A percentile compares a stretch with the other conserved stretches of the same genome.
Conservation (phyloP, 331 rosid species). For the Pyracantha coccinea region DNA sequence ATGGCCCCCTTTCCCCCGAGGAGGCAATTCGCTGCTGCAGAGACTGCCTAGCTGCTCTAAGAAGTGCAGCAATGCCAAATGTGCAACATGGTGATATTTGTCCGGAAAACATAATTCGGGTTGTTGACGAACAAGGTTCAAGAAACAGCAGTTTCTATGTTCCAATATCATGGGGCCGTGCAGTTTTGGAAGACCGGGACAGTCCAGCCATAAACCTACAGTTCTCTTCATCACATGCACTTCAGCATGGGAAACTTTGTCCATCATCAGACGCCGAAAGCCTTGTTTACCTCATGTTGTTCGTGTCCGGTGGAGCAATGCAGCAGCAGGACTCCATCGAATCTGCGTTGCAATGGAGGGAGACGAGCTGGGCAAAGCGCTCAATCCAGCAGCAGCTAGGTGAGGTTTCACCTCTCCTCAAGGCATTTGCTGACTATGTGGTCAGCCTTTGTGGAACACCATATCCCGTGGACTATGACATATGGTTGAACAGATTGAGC, state of each 20-base stretch:
- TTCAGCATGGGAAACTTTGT: conserved; percentile 80
- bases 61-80: conserved; percentile 56
- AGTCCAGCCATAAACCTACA: conserved; percentile 73
- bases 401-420: conserved; percentile 56
- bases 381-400: conserved; percentile 62
- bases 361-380: conserved; percentile 62
- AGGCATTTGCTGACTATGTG: conserved; percentile 83
- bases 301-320: conserved; percentile 48
- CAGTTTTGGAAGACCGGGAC: conserved; percentile 74
- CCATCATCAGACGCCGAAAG: conserved; percentile 86
- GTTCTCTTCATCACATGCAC: conserved; percentile 77
- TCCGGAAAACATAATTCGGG: conserved; percentile 63
- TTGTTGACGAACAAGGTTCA: conserved; percentile 31
- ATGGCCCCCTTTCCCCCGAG: conserved; percentile 52
- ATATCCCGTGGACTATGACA: conserved; percentile 62
- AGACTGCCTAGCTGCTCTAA: conserved; percentile 60
- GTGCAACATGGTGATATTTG: conserved; percentile 80
- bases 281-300: conserved; percentile 54
- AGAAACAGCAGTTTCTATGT: conserved; percentile 31
- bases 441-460: conserved; percentile 88
- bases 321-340: conserved; percentile 75
- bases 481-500: conserved; percentile 71
- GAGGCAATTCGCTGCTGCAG: conserved; percentile 63
- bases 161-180: conserved; percentile 77
- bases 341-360: conserved; percentile 85